Evolutionary conservation across 1,284 basidiomycete species (phyloP), one percentile per base, ranked within the genome.

Genomic region (Ganoderma multipileum): DNA sequence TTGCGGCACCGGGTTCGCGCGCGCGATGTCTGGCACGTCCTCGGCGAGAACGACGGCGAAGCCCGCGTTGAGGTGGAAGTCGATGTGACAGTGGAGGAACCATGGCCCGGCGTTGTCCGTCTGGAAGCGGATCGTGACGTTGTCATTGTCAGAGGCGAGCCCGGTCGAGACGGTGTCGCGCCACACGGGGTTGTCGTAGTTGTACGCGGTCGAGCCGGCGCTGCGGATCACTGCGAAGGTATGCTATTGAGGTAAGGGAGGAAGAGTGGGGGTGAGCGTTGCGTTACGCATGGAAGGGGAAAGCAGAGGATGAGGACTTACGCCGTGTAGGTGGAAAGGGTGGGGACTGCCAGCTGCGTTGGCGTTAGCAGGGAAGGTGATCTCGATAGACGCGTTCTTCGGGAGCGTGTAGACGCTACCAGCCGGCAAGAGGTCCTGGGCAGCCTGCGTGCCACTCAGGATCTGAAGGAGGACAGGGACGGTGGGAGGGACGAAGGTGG

Each of bases 241-340:
- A 58, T 77, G 75, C 64, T 66, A 36, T 20, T 8, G 36, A 26
- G 55, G 60, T 28, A n/a, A 39, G 23, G 79, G 23, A 14, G 12
- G 4, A 9, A 23, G 14, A 26, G 52, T 55, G 52, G 12, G 30
- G 30, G 52, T 7, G 5, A 30, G 30, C 8, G 3, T 7, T 2
- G 18, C 20, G 18, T 44, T 55, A 23, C 8, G 44, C 5, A n/a
- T 28, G 26, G 50, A 12, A 20, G 52, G 18, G 16, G 26, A 11
- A 16, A 8, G 18, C 18, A 18, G 26, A 28, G 12, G 52, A 33
- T 9, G 5, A 33, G 52, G 52, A 33, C 52, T 33, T 33, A 55
- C 79, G 0, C 81, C 81, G 64, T 82, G 81, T 30, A 82, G 68
- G 72, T 82, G 81, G 70, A 82, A 74, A 4, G 81, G 81, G 61